Evolutionary conservation across 2,329 filamentous ascomycete genomes (phyloP).

Genomic region (Ceratocystis smalleyi): DNA sequence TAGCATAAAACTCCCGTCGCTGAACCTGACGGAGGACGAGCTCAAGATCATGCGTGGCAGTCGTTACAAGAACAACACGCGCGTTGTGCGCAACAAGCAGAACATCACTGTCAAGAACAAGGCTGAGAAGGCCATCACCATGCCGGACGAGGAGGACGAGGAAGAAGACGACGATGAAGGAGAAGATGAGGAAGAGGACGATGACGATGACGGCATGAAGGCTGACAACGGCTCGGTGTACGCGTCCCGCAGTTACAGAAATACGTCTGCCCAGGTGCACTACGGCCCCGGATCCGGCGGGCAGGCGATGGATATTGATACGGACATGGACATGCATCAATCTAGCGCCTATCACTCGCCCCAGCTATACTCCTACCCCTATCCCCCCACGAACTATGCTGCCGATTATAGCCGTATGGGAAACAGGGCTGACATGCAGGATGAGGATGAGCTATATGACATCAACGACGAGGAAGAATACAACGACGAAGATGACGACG

Average conservation of each 20-base stretch:
- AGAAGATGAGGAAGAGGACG: conserved; percentile 16
- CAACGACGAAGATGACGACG: conserved; percentile 21
- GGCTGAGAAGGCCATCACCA: conserved; percentile 8
- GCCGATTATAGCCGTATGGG: not conserved
- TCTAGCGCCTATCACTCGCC: not conserved
- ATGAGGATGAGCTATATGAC: conserved; percentile 15
- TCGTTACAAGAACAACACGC: conserved; percentile 20
- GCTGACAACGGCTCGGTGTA: not conserved
- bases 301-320: not conserved
- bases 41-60: conserved; percentile 24
- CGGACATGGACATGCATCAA: not conserved
- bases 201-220: conserved; percentile 19
- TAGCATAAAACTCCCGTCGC: conserved; percentile 27
- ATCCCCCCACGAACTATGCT: not conserved
- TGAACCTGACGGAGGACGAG: conserved; percentile 27
- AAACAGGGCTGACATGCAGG: not conserved
- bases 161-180: conserved; percentile 12
- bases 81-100: conserved; percentile 20
- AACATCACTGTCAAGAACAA: conserved; percentile 19
- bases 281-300: not conserved
- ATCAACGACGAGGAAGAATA: conserved; percentile 20
- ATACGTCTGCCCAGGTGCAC: not conserved
- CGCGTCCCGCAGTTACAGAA: not conserved
- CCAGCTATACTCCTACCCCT: not conserved
- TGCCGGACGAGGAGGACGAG: conserved; percentile 13